phyloP scores from a whole-genome alignment of 495 filamentous ascomycete species.

The Hypoxylon trugodes region DNA sequence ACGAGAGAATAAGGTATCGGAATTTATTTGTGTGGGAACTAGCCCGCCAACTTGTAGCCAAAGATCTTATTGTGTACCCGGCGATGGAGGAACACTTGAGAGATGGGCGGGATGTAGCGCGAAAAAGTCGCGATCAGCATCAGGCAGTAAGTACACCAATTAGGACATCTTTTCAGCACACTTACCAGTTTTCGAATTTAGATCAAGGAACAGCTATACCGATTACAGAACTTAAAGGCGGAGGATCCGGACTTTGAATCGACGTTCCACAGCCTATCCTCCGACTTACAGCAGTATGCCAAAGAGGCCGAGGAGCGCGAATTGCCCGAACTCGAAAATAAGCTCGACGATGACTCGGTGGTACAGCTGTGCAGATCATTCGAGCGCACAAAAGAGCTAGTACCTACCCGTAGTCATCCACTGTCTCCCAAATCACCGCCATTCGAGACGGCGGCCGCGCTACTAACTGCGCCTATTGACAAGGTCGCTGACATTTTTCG shows the following conservation, averaged over 20 bases:
- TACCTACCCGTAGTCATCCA: constrained; percentile 64
- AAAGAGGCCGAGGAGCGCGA: constrained; percentile 66
- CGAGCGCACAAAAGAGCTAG: constrained; percentile 66
- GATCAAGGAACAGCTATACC: constrained; percentile 68
- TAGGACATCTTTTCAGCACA: too few species aligned
- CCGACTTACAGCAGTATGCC: constrained; percentile 62
- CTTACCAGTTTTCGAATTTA: constrained; percentile 39
- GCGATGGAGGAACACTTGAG: constrained; percentile 66
- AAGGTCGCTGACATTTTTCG: constrained; percentile 56
- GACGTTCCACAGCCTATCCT: constrained; percentile 60
- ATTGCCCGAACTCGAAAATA: constrained; percentile 61
- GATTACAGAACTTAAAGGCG: constrained; percentile 63
- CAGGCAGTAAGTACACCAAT: constrained; percentile 51
- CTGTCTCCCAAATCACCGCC: constrained; percentile 40
- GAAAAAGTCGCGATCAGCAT: constrained; percentile 67
- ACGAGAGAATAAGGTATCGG: constrained; percentile 60
- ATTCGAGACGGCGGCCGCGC: constrained; percentile 56
- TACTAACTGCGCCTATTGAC: constrained; percentile 59
- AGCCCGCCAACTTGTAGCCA: constrained; percentile 67
- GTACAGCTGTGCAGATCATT: constrained; percentile 60
- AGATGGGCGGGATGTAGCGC: constrained; percentile 54
- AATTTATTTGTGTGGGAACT: constrained; percentile 76
- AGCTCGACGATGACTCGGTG: constrained; percentile 47
- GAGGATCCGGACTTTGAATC: constrained; percentile 57
- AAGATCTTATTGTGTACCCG: constrained; percentile 75